These are phyloP conservation scores for Lepidium campestre DNA, from an alignment of 441 rosid species.

Conservation along the genomic window DNA sequence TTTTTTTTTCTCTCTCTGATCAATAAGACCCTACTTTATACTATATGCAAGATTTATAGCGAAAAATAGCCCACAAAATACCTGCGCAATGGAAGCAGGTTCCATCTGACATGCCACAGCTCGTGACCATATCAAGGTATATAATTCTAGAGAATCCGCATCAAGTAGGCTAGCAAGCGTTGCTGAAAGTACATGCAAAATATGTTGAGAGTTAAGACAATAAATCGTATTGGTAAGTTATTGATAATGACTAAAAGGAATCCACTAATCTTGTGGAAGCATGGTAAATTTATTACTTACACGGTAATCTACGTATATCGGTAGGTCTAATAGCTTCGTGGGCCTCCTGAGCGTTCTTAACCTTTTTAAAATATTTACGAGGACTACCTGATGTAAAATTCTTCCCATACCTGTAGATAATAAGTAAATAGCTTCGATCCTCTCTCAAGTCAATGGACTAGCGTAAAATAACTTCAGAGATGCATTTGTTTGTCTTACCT, in stretches of 20 bases:
- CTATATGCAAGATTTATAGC: constrained; percentile 4
- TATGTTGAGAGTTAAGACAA: constrained; percentile 4
- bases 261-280: constrained; percentile 1
- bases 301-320: constrained; percentile 66
- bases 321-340: constrained; percentile 99
- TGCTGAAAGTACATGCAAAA: constrained; percentile 45
- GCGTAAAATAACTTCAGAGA: constrained; percentile 7
- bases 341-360: constrained; percentile 98
- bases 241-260: not conserved
- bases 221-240: not conserved
- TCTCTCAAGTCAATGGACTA: constrained; percentile 5
- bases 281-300: constrained; percentile 37
- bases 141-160: constrained; percentile 83
- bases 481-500: constrained; percentile 44
- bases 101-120: constrained; percentile 96
- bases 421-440: constrained; percentile 2
- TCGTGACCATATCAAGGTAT: constrained; percentile 91
- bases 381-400: constrained; percentile 52
- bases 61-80: constrained; percentile 14
- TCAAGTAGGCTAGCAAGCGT: constrained; percentile 68
- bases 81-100: constrained; percentile 71
- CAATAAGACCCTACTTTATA: constrained; percentile 4
- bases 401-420: constrained; percentile 62
- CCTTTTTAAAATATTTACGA: constrained; percentile 85
- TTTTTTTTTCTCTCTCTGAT: not conserved